Conservation (phyloP, 208 protist species). For the Trypanosomatidae sp. region DNA sequence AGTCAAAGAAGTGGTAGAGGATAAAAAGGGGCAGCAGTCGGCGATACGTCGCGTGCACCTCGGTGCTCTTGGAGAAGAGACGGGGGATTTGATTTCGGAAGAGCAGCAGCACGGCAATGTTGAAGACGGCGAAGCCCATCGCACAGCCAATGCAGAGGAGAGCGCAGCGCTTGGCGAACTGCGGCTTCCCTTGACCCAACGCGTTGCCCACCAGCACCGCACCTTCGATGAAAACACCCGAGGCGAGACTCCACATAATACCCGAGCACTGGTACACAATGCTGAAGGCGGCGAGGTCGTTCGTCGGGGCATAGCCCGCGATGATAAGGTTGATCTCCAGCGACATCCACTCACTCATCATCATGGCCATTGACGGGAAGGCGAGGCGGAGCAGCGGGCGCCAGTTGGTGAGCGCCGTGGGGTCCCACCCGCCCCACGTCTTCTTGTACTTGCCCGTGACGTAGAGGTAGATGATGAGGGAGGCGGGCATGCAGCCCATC, state of each 20-base stretch:
- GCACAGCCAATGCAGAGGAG: slow-evolving; percentile 39
- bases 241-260: slow-evolving; percentile 58
- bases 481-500: slow-evolving; percentile 50
- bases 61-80: slow-evolving; percentile 50
- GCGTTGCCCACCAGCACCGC: slow-evolving; percentile 79
- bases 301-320: slow-evolving; percentile 52
- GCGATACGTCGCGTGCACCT: slow-evolving; percentile 35
- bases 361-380: slow-evolving; percentile 80
- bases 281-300: slow-evolving; percentile 72
- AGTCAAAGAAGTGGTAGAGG: slow-evolving; percentile 74
- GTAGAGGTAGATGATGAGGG: slow-evolving; percentile 58
- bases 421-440: slow-evolving; percentile 68
- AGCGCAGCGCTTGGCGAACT: slow-evolving; percentile 52
- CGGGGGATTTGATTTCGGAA: slow-evolving; percentile 36
- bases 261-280: slow-evolving; percentile 64
- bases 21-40: slow-evolving; percentile 40
- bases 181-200: slow-evolving; percentile 49
- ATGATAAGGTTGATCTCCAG: slow-evolving; percentile 78
- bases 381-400: slow-evolving; percentile 54
- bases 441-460: slow-evolving; percentile 67
- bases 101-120: slow-evolving; percentile 38
- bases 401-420: slow-evolving; percentile 58
- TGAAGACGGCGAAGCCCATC: slow-evolving; percentile 31
- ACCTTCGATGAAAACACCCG: slow-evolving; percentile 70
- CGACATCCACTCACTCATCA: slow-evolving; percentile 80